These are phyloP conservation scores for Ogataea ganodermae DNA, from an alignment of 805 yeast species.

Conservation along the genomic window DNA sequence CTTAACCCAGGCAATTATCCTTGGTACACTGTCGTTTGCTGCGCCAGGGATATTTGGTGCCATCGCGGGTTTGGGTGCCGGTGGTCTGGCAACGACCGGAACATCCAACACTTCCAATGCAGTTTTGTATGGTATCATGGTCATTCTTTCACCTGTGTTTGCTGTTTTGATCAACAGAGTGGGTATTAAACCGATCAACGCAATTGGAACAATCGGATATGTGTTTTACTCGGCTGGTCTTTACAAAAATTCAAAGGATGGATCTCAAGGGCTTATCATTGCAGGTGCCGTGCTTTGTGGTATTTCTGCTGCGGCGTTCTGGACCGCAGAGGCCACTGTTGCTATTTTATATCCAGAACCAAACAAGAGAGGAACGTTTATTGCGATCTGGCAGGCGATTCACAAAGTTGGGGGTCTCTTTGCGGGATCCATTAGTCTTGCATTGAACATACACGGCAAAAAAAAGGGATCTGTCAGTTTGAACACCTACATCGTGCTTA, in stretches of 20 bases:
- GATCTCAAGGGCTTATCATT: slow-evolving; percentile 28
- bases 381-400: slow-evolving; percentile 32
- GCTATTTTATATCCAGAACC: slow-evolving; percentile 30
- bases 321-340: slow-evolving; percentile 33
- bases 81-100: slow-evolving; percentile 13
- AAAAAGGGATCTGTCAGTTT: slow-evolving; percentile 26
- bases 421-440: slow-evolving; percentile 29
- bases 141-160: slow-evolving; percentile 22
- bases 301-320: slow-evolving; percentile 29
- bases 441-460: slow-evolving; percentile 18
- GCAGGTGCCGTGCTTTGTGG: slow-evolving; percentile 31
- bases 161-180: slow-evolving; percentile 26
- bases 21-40: slow-evolving; percentile 16
- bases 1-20: slow-evolving; percentile 15
- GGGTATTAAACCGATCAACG: slow-evolving; percentile 23
- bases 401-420: slow-evolving; percentile 30
- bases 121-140: slow-evolving; percentile 25
- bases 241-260: slow-evolving; percentile 30
- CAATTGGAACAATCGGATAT: slow-evolving; percentile 30
- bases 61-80: slow-evolving; percentile 15
- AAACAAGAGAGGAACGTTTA: slow-evolving; percentile 27
- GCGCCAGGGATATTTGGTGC: slow-evolving; percentile 17
- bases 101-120: slow-evolving; percentile 15
- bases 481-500: slow-evolving; percentile 28
- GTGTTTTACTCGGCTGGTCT: slow-evolving; percentile 31